Evolutionary conservation across 805 yeast species (phyloP), one percentile per base, ranked within the genome.

Genomic region (Alloascoidea hylecoeti): DNA sequence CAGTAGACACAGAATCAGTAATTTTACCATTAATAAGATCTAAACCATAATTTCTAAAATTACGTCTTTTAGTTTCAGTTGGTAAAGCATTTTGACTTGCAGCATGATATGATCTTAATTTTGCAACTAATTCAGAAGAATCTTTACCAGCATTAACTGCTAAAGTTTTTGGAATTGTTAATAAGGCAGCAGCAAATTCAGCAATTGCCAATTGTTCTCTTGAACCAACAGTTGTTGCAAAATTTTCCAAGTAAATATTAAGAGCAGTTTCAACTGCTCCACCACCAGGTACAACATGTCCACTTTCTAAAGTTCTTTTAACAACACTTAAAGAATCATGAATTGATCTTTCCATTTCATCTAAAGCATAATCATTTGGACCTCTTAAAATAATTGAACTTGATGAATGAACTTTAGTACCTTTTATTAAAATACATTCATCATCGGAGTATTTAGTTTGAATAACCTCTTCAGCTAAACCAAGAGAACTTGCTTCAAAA

Each of bases 241-340:
- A 92, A 57, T 84, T 89, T 60, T 92, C 98, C 56, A 92, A 67
- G 57, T 84, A 92, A 38, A 92, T 86, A 63, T 86, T 88, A 53
- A 92, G 70, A 2, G 97, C 97, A 38, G 95, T 71, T 63, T 92
- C 99, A 27, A 92, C 98, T n/a, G 95, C 94, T 43, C 99, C 99
- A 46, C 99, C 99, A 44, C 99, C 99, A 34, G 98, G 97, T 4
- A 92, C 98, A 41, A 94, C 88, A 47, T 72, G 63, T 15, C 96
- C 97, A 51, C 89, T 76, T 60, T 92, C 98, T 47, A 94, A 70
- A 9, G 97, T 86, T 56, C 98, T 77, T 65, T 92, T 92, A 28
- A 92, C 95, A 28, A 92, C 98, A 35, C 85, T 77, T 46, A 92
- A 67, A 2, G 97, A 83, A 57, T 92, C 99, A 53, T 85, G 96